Conservation (phyloP, 805 yeast species). For the Kazachstania martiniae region DNA sequence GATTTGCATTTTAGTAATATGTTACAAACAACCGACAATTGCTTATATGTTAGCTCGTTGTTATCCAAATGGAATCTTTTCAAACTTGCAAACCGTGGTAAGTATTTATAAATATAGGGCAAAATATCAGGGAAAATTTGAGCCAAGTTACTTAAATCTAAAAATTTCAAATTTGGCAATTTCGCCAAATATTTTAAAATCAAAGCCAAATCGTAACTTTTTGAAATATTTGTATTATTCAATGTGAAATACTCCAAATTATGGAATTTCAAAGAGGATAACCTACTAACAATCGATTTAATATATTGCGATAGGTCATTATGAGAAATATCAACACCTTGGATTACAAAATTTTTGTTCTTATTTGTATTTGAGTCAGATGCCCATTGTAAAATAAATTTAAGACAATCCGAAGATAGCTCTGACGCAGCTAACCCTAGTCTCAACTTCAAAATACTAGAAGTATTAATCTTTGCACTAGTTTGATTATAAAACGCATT, state of each 20-base stretch:
- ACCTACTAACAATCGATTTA: conserved; percentile 19
- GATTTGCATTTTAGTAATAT: conserved; percentile 62
- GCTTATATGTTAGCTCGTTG: conserved; percentile 46
- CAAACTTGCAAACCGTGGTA: conserved; percentile 59
- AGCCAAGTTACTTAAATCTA: conserved; percentile 66
- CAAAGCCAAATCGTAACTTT: conserved; percentile 39
- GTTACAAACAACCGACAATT: conserved; percentile 51
- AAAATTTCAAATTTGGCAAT: conserved; percentile 49
- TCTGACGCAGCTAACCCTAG: conserved; percentile 73
- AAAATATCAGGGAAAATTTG: conserved; percentile 53
- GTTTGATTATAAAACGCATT: conserved; percentile 39
- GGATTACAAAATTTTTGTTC: conserved; percentile 14
- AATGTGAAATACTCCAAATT: conserved; percentile 45
- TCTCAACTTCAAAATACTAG: conserved; percentile 23
- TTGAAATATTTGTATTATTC: conserved; percentile 49
- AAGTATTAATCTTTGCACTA: conserved; percentile 1
- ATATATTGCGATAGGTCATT: conserved; percentile 45
- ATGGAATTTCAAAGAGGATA: conserved; percentile 12
- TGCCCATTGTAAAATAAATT: conserved; percentile 49
- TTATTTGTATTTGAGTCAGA: conserved; percentile 15
- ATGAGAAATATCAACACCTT: conserved; percentile 74
- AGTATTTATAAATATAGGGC: conserved; percentile 44
- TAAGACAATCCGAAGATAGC: conserved; percentile 45
- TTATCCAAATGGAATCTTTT: conserved; percentile 60
- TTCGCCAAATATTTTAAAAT: conserved; percentile 42